Conservation (phyloP, 2,329 filamentous ascomycete genomes). For the Ceratocystis papillata region DNA sequence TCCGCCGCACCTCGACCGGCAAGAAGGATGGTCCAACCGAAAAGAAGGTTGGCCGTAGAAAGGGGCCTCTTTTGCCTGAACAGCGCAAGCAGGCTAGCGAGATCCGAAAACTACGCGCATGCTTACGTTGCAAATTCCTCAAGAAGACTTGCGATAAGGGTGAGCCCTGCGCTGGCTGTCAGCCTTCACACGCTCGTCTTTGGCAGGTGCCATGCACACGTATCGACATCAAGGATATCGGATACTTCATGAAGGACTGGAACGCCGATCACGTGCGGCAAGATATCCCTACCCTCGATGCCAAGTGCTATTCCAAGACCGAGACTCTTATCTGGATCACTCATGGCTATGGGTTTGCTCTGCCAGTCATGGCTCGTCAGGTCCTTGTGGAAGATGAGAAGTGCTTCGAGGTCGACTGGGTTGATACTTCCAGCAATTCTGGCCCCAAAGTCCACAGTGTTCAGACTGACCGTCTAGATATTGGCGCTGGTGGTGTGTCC, state of each 20-base stretch:
- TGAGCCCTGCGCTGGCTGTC: slow-evolving; percentile 88
- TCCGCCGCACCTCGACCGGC: slow-evolving; percentile 63
- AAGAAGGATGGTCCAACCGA: slow-evolving; percentile 70
- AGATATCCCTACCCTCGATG: slow-evolving; percentile 85
- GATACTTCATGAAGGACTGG: slow-evolving; percentile 99
- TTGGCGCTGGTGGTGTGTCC: slow-evolving; percentile 79
- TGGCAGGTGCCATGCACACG: slow-evolving; percentile 98
- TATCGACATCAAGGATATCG: slow-evolving; percentile 97
- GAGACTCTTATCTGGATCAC: slow-evolving; percentile 78
- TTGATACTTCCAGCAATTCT: slow-evolving; percentile 47
- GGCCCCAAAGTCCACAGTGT: slow-evolving; percentile 72
- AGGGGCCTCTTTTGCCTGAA: slow-evolving; percentile 80
- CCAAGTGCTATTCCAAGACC: slow-evolving; percentile 67
- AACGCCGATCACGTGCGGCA: slow-evolving; percentile 93
- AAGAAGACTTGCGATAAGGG: slow-evolving; percentile 99
- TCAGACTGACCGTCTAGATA: slow-evolving; percentile 77
- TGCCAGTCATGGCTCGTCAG: slow-evolving; percentile 87
- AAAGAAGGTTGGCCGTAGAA: slow-evolving; percentile 86
- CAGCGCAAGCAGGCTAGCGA: slow-evolving; percentile 94
- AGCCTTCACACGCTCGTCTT: slow-evolving; percentile 85
- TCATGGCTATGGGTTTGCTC: slow-evolving; percentile 85
- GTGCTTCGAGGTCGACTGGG: slow-evolving; percentile 90
- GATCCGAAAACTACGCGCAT: slow-evolving; percentile 88
- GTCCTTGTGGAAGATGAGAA: slow-evolving; percentile 85
- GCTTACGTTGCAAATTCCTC: slow-evolving; percentile 91